These are phyloP conservation scores for Fonsecaea nubica DNA, from an alignment of 2,329 filamentous ascomycete species.

Conservation along the genomic window DNA sequence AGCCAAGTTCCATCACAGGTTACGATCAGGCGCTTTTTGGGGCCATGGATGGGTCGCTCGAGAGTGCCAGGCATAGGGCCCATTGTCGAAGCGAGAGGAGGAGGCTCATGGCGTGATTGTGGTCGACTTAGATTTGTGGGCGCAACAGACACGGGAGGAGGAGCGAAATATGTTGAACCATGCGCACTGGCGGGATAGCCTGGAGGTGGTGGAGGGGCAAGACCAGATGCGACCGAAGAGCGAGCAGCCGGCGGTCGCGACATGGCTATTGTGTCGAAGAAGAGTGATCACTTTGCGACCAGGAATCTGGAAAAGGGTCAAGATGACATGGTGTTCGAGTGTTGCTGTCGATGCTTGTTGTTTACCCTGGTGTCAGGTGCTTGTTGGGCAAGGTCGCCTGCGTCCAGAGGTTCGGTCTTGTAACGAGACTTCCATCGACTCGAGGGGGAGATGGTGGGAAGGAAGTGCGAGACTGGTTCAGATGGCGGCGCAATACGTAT, in stretches of 20 bases:
- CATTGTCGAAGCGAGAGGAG: slow-evolving; percentile 35
- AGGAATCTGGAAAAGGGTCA: neutral
- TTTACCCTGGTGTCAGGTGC: neutral
- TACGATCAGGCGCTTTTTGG: slow-evolving; percentile 45
- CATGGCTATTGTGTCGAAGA: slow-evolving; percentile 23
- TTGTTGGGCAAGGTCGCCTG: slow-evolving; percentile 27
- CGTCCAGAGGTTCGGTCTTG: slow-evolving; percentile 28
- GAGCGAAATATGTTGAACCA: slow-evolving; percentile 29
- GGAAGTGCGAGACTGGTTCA: neutral
- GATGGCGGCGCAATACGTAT: neutral
- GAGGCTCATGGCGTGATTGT: slow-evolving; percentile 37
- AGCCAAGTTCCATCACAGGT: slow-evolving; percentile 49
- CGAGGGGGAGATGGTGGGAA: slow-evolving; percentile 1
- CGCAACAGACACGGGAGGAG: slow-evolving; percentile 26
- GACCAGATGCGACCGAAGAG: slow-evolving; percentile 34
- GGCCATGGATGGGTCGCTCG: slow-evolving; percentile 33
- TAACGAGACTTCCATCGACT: slow-evolving; percentile 32
- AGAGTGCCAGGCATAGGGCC: slow-evolving; percentile 39
- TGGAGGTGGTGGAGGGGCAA: slow-evolving; percentile 32
- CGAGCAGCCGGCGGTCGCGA: slow-evolving; percentile 32
- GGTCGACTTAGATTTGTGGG: slow-evolving; percentile 26
- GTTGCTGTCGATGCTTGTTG: slow-evolving; percentile 8
- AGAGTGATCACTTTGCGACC: neutral
- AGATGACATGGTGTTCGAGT: slow-evolving; percentile 11
- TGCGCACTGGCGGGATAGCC: slow-evolving; percentile 31